Evolutionary conservation across 2,329 filamentous ascomycete species (phyloP), one percentile per base, ranked within the genome.

Genomic region (Scedosporium boydii): DNA sequence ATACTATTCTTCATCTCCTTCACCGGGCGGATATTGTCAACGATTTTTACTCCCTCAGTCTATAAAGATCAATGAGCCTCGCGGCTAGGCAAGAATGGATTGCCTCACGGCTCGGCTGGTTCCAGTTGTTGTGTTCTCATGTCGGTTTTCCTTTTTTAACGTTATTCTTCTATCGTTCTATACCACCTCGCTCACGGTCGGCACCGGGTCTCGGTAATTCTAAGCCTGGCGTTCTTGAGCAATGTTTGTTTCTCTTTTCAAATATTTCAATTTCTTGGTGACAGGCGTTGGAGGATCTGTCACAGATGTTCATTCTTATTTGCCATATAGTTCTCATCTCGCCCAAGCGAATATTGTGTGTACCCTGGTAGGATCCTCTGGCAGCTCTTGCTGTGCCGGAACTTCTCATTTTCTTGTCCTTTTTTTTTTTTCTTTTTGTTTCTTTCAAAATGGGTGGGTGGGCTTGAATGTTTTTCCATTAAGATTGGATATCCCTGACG

Each of bases 71-170:
- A 34, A 62, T 62, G 61, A 41, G 61, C 61, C 61, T 62, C 61
- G 56, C 61, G 61, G 61, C 61, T 62, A 51, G 56, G 57, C 61
- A 59, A 62, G 56, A 62, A 23, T 14, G 23, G 41, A 46, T 59
- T 53, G 61, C 61, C 61, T 62, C 61, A 62, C 61, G 61, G 61
- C 61, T 59, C 55, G 61, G 55, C 29, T 46, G 61, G 55, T 59
- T 59, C 51, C 51, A 23, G 21, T 55, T 55, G 51, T 55, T 55
- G 23, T 27, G 12, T 23, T 55, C 23, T 51, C 44, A 21, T 62
- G 56, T 62, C 51, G 4, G 42, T n/a, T 41, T 38, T 27, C 26
- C 21, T 61, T 42, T 55, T 21, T 53, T 23, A 46, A 18, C 38
- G 44, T 56, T 12, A 14, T 27, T 55, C 9, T 18, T 18, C 6